phyloP scores from a whole-genome alignment of 768 basidiomycete genomes.

The Termitomyces sp. region DNA sequence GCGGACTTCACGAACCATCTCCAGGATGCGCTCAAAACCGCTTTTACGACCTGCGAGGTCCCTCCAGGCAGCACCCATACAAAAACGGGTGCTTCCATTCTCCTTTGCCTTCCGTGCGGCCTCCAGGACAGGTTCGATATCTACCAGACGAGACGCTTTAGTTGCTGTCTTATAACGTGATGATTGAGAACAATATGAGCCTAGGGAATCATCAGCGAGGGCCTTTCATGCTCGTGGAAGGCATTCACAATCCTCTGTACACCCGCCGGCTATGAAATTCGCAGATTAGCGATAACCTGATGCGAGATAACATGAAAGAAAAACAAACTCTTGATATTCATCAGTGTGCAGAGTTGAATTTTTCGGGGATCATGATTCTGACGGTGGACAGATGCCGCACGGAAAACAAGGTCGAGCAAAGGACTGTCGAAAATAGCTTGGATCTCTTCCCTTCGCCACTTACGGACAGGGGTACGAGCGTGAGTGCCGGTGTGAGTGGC shows the following conservation, averaged over 20 bases:
- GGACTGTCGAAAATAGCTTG: constrained; percentile 82
- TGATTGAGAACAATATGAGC: constrained; percentile 97
- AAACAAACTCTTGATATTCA: constrained; percentile 95
- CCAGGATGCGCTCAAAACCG: constrained; percentile 88
- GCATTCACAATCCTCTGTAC: constrained; percentile 85
- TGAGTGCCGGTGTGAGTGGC: constrained; percentile 52
- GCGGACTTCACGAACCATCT: constrained; percentile 88
- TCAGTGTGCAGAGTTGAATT: constrained; percentile 93
- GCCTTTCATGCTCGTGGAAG: constrained; percentile 1
- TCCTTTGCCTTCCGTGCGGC: constrained; percentile 92
- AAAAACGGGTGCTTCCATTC: constrained; percentile 96
- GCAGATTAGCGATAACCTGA: constrained; percentile 7
- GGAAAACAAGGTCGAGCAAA: constrained; percentile 84
- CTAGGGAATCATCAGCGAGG: constrained; percentile 29
- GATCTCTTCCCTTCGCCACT: constrained; percentile 79
- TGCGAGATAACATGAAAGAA: constrained; percentile 19
- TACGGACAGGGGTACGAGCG: constrained; percentile 33
- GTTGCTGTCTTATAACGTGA: constrained; percentile 89
- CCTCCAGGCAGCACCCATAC: constrained; percentile 99
- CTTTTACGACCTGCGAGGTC: constrained; percentile 90
- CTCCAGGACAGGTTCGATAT: constrained; percentile 87
- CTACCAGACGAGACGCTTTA: constrained; percentile 80
- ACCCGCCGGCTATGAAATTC: constrained; percentile 72
- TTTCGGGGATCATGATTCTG: constrained; percentile 83
- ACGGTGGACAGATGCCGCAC: constrained; percentile 79